Base-by-base conservation (phyloP, 306 rosid genomes). In the Carpinus viminea region DNA sequence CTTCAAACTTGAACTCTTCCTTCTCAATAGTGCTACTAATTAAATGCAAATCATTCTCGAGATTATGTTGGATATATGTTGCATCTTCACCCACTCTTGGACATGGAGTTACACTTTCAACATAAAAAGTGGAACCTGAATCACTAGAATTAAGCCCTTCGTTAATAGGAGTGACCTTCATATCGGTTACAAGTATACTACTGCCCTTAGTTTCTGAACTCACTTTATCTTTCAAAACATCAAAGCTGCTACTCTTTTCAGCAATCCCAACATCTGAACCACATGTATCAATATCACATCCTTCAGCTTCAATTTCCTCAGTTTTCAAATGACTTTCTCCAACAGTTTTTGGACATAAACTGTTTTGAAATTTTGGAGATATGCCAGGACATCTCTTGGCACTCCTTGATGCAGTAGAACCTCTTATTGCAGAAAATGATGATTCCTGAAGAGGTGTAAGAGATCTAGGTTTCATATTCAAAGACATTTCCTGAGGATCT, bases 351-450 rank as follows among this genome's bases (percentile, higher is more conserved):
- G 28, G 81, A 43, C 69, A 68, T n/a, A 10, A 53, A 72, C 60
- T 59, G 45, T 43, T 75, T 80, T 73, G 74, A 70, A 71, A 79
- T 75, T 73, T 75, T 74, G 81, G 74, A 51, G 84, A 74, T 61
- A 51, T 45, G 28, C 73, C 78, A 20, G 78, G 75, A 65, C 62
- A 69, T 73, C 68, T 84, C 50, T 81, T 60, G 61, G 74, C 59
- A 77, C 78, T 87, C 48, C 84, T 82, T 68, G 78, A 82, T 52
- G 59, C 73, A 74, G 75, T 70, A 72, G 74, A 45, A 47, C 77
- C 69, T 81, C 73, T 79, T 46, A 46, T 74, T 46, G 81, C 83
- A 81, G 86, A 72, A 79, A 80, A 82, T 73, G 80, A 78, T 78
- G 88, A 73, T 82, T 70, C 86, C 60, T 64, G 83, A 73, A 61